A percentile compares a stretch with the other conserved stretches of the same genome.
Conservation (phyloP, 2,329 filamentous ascomycete species). For the Arthrobotrys entomopaga region DNA sequence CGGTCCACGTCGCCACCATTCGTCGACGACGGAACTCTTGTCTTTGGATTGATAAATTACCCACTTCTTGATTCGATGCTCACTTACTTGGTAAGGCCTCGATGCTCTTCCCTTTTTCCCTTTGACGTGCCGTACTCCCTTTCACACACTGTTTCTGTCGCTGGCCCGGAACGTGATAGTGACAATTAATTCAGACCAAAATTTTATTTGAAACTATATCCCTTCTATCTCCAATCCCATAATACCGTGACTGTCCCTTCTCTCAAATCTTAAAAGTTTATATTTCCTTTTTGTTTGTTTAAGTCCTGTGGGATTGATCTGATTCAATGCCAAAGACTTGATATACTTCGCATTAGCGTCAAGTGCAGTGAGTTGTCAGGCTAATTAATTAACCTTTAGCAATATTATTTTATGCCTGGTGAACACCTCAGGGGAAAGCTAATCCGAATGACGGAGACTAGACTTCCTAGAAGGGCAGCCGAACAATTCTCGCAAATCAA, state of each 20-base stretch:
- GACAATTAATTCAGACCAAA: too few relatives aligned
- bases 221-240: background rate
- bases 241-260: too few relatives aligned
- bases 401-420: conserved; percentile 6
- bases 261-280: too few relatives aligned
- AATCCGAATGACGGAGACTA: conserved; percentile 18
- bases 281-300: too few relatives aligned
- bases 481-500: conserved; percentile 26
- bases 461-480: conserved; percentile 34
- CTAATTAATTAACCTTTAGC: conserved; percentile 15
- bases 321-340: too few relatives aligned
- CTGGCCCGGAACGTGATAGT: background rate
- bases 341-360: conserved; percentile 52
- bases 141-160: background rate
- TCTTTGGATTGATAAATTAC: conserved; percentile 15
- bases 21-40: conserved; percentile 33
- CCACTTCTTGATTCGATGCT: conserved; percentile 3
- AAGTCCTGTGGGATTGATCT: too few relatives aligned
- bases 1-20: conserved; percentile 44
- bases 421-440: background rate
- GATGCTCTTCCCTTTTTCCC: background rate
- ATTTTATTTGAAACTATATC: background rate
- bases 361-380: conserved; percentile 50
- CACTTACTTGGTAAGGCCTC: too few relatives aligned
- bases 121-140: conserved; percentile 5